Conservation (phyloP, 768 basidiomycete species). For the Tephrocybe sp. region DNA sequence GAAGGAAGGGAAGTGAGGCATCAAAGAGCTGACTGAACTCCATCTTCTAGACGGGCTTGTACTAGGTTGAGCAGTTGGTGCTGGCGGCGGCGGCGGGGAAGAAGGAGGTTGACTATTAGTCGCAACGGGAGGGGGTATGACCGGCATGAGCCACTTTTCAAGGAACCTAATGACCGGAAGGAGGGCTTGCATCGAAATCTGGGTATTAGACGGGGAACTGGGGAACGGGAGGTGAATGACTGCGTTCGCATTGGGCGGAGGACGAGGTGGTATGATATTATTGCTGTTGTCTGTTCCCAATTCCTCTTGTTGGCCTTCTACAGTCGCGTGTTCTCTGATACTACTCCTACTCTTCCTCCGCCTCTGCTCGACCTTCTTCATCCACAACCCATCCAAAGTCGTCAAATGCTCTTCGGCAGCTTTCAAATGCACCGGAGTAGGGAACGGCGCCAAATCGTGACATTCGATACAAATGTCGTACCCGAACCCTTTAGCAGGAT, state of each 20-base stretch:
- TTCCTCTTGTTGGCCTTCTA: background rate
- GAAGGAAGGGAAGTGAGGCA: conserved; percentile 37
- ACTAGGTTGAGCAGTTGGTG: background rate
- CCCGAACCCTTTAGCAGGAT: conserved; percentile 52
- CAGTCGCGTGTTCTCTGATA: too few relatives aligned
- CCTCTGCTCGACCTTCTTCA: conserved; percentile 34
- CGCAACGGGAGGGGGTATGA: conserved; percentile 20
- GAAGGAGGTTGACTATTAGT: conserved; percentile 14
- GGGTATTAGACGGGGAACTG: conserved; percentile 55
- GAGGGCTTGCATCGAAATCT: conserved; percentile 53
- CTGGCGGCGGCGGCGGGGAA: conserved; percentile 5
- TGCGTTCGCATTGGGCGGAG: conserved; percentile 68
- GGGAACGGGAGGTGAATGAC: conserved; percentile 78
- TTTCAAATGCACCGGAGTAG: conserved; percentile 59
- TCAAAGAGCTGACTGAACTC: conserved; percentile 41
- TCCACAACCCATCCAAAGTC: conserved; percentile 67
- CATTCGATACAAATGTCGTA: conserved; percentile 90
- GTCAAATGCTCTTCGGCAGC: conserved; percentile 75
- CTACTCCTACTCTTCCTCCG: too few relatives aligned
- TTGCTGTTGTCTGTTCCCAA: background rate
- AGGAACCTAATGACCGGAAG: conserved; percentile 66
- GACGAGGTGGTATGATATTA: conserved; percentile 49
- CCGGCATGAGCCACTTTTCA: conserved; percentile 59
- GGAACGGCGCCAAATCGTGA: conserved; percentile 77
- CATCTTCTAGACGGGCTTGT: conserved; percentile 29